A percentile compares a stretch with the other conserved stretches of the same genome.
phyloP scores from a whole-genome alignment of 2,329 filamentous ascomycete genomes.

The Coniochaeta sp. region DNA sequence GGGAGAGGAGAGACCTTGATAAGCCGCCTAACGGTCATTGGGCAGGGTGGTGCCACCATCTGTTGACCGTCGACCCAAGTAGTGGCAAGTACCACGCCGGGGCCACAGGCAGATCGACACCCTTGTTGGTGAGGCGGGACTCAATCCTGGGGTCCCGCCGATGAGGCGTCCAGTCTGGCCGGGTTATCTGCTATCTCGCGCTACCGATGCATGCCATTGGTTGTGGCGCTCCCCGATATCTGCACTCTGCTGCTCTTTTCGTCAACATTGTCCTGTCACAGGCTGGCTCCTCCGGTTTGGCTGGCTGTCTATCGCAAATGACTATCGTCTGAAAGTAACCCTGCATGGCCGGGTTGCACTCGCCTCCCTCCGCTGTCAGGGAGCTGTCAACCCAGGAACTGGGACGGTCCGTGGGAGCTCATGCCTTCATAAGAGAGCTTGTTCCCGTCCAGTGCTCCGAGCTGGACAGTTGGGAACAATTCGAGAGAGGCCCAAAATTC shows the following conservation, averaged over 20 bases:
- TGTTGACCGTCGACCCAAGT: not conserved
- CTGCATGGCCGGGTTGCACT: not conserved
- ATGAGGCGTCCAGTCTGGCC: not conserved
- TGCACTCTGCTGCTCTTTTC: not conserved
- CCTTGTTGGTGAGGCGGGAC: not conserved
- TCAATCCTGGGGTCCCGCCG: not conserved
- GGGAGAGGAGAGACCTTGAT: not conserved
- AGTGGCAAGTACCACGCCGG: not conserved
- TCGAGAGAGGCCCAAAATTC: not conserved
- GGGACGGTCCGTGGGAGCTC: not conserved
- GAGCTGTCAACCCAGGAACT: not conserved
- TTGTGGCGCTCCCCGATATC: not conserved
- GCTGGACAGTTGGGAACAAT: not conserved
- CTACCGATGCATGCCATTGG: not conserved
- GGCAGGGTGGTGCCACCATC: not conserved
- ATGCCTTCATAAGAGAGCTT: not conserved
- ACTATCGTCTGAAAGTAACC: not conserved
- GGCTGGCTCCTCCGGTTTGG: not conserved
- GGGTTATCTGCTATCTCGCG: slow-evolving; percentile 1
- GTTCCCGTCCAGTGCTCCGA: not conserved
- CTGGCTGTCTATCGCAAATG: not conserved
- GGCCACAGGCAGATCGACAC: not conserved
- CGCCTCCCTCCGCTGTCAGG: not conserved
- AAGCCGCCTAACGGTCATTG: not conserved
- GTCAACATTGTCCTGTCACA: not conserved